These are phyloP conservation scores for Herpetomonas samuelpessoai DNA, from an alignment of 208 protist species.

Conservation along the genomic window DNA sequence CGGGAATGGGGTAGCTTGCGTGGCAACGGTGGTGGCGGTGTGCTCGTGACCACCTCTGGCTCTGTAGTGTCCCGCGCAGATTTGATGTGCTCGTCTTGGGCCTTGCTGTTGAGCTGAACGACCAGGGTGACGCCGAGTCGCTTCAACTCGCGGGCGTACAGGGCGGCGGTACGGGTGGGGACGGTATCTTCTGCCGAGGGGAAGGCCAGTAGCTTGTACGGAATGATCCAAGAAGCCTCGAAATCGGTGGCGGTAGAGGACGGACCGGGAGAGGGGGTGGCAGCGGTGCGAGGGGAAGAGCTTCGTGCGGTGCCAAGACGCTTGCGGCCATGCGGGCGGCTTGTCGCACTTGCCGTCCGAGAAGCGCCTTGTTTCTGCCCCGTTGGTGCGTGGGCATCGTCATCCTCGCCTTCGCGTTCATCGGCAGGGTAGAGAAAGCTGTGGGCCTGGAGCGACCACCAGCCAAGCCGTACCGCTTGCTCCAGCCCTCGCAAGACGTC, in stretches of 20 bases:
- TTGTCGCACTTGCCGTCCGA: too few species aligned
- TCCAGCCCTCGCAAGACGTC: conserved; percentile 78
- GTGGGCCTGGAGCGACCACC: conserved; percentile 50
- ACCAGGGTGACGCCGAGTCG: conserved; percentile 83
- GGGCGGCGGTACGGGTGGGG: conserved; percentile 17
- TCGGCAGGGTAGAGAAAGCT: conserved; percentile 43
- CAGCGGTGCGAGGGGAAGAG: too few species aligned
- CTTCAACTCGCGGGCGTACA: conserved; percentile 67
- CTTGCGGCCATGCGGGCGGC: background rate
- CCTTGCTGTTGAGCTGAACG: conserved; percentile 86
- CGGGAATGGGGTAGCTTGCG: background rate
- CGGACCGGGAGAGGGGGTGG: too few species aligned
- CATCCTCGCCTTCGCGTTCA: background rate
- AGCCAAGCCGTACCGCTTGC: conserved; percentile 63
- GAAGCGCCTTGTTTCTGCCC: too few species aligned
- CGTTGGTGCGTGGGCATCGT: too few species aligned
- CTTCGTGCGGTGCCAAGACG: background rate
- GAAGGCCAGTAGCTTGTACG: conserved; percentile 93
- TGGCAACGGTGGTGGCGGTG: too few species aligned
- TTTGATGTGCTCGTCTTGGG: background rate
- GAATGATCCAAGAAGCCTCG: conserved; percentile 96
- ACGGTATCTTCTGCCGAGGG: conserved; percentile 55
- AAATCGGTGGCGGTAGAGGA: conserved; percentile 59
- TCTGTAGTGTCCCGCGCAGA: background rate
- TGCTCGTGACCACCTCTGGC: background rate